phyloP scores from a whole-genome alignment of 2,329 filamentous ascomycete genomes.

The Aspergillus flavus region DNA sequence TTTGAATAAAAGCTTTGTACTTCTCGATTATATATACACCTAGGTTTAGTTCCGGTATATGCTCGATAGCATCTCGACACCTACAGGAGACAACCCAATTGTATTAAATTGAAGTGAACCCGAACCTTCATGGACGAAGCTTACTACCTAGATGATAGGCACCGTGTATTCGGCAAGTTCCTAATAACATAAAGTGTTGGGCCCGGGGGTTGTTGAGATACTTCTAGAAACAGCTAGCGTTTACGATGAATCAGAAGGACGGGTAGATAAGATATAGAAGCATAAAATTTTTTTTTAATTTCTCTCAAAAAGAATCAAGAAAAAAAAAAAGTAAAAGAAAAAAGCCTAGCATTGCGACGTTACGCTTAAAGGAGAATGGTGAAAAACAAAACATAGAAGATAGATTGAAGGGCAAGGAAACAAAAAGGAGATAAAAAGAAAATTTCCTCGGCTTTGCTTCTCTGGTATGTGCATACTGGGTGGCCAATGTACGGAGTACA shows the following conservation, averaged over 20 bases:
- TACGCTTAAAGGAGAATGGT: neutral
- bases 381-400: neutral
- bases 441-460: neutral
- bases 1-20: neutral
- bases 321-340: neutral
- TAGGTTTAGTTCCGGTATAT: neutral
- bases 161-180: neutral
- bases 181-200: neutral
- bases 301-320: too few relatives aligned
- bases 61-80: neutral
- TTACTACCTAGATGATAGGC: neutral
- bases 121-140: neutral
- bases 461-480: neutral
- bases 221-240: slow-evolving; percentile 4
- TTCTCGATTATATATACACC: neutral
- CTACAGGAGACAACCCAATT: neutral
- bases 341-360: neutral
- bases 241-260: neutral
- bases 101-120: neutral
- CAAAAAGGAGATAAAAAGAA: neutral
- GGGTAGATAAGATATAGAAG: slow-evolving; percentile 1
- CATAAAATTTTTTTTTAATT: too few relatives aligned
- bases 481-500: neutral
- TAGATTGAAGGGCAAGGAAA: neutral
- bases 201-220: neutral